phyloP scores from a whole-genome alignment of 805 yeast genomes.

The Saccharomycopsis sp. region DNA sequence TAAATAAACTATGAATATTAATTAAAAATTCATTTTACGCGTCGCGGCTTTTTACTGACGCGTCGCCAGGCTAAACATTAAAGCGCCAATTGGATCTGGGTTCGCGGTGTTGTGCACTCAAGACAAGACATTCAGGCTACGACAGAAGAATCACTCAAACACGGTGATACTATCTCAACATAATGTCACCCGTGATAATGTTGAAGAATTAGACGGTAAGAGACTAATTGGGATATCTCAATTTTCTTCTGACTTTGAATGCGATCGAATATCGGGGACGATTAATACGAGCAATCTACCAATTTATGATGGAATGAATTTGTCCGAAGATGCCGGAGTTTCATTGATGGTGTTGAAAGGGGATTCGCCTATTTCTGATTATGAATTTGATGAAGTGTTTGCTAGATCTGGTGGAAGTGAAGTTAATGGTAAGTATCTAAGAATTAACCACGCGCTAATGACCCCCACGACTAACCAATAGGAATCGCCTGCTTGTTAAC shows the following conservation, averaged over 20 bases:
- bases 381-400: slow-evolving; percentile 51
- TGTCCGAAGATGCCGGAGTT: slow-evolving; percentile 9
- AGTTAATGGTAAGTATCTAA: slow-evolving; percentile 30
- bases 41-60: neutral
- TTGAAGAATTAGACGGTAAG: slow-evolving; percentile 24
- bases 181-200: slow-evolving; percentile 22
- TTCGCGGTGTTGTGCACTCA: slow-evolving; percentile 58
- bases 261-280: slow-evolving; percentile 28
- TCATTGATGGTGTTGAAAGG: slow-evolving; percentile 32
- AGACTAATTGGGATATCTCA: slow-evolving; percentile 30
- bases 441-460: slow-evolving; percentile 25
- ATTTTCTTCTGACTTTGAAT: slow-evolving; percentile 34
- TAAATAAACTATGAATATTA: neutral
- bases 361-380: slow-evolving; percentile 46
- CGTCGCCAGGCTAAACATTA: slow-evolving; percentile 24
- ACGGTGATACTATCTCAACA: slow-evolving; percentile 52
- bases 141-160: slow-evolving; percentile 85
- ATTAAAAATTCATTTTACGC: neutral
- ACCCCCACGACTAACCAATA: slow-evolving; percentile 22
- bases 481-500: slow-evolving; percentile 26
- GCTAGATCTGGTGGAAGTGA: slow-evolving; percentile 47
- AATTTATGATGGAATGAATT: slow-evolving; percentile 30
- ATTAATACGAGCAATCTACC: slow-evolving; percentile 31
- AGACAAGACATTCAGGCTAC: slow-evolving; percentile 51
- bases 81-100: slow-evolving; percentile 29